Conservation (phyloP, 192 early-diverging fungal species). For the Gryganskiella cystojenkinii region DNA sequence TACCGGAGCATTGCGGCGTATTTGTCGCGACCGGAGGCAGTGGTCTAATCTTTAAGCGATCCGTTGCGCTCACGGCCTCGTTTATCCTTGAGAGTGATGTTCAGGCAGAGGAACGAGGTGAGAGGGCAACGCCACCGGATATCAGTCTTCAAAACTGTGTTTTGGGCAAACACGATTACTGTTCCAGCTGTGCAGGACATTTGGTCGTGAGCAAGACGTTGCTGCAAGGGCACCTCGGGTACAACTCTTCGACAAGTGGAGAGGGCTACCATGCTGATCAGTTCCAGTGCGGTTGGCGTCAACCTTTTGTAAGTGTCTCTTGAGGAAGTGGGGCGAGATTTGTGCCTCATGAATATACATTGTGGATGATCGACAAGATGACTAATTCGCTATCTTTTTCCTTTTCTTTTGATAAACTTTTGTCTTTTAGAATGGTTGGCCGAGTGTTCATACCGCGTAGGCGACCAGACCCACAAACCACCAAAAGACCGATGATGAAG, state of each 20-base stretch:
- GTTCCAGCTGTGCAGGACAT: slow-evolving; percentile 47
- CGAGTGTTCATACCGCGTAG: slow-evolving; percentile 14
- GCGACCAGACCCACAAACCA: too few relatives aligned
- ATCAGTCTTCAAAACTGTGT: slow-evolving; percentile 63
- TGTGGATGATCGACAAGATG: too few relatives aligned
- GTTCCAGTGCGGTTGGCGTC: slow-evolving; percentile 67
- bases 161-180: slow-evolving; percentile 56
- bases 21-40: slow-evolving; percentile 68
- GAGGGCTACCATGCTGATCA: slow-evolving; percentile 58
- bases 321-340: too few relatives aligned
- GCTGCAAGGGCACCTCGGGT: slow-evolving; percentile 63
- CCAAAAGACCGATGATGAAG: too few relatives aligned
- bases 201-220: slow-evolving; percentile 59
- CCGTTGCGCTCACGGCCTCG: slow-evolving; percentile 27
- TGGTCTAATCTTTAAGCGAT: slow-evolving; percentile 46
- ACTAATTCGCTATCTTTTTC: slow-evolving; percentile 1
- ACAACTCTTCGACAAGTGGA: slow-evolving; percentile 61
- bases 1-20: slow-evolving; percentile 61
- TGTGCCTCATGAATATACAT: too few relatives aligned
- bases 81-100: slow-evolving; percentile 35
- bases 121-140: slow-evolving; percentile 54
- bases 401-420: neutral
- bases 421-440: slow-evolving; percentile 6
- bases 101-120: slow-evolving; percentile 11
- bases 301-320: slow-evolving; percentile 63